Percentiles rank a stretch among this genome's conserved stretches.
These are phyloP conservation scores for Neophaeococcomyces mojaviensis DNA, from an alignment of 2,329 filamentous ascomycete species.

Conservation along the genomic window DNA sequence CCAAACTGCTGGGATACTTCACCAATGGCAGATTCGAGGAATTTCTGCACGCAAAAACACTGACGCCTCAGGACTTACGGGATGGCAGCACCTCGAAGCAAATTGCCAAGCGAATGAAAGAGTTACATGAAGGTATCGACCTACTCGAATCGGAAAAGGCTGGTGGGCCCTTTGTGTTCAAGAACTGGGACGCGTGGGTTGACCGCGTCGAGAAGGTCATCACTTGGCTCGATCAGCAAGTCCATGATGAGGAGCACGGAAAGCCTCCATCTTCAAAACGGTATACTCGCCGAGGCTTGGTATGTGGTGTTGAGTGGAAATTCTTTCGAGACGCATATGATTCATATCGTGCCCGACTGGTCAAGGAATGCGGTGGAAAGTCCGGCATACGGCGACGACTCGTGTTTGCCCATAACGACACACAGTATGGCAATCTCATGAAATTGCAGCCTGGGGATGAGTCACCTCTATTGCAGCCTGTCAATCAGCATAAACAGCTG, in stretches of 20 bases:
- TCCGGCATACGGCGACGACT: slow-evolving; percentile 64
- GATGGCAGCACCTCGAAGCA: slow-evolving; percentile 77
- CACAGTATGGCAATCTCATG: slow-evolving; percentile 96
- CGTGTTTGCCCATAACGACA: slow-evolving; percentile 97
- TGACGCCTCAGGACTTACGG: slow-evolving; percentile 69
- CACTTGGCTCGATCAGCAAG: slow-evolving; percentile 50
- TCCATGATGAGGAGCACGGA: slow-evolving; percentile 41
- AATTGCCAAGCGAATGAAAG: slow-evolving; percentile 95
- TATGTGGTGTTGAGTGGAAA: slow-evolving; percentile 79
- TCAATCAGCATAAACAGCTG: slow-evolving; percentile 91
- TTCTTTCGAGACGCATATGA: slow-evolving; percentile 67
- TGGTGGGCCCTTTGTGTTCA: slow-evolving; percentile 74
- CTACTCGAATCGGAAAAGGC: slow-evolving; percentile 70
- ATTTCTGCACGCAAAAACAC: slow-evolving; percentile 75
- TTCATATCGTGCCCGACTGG: slow-evolving; percentile 69
- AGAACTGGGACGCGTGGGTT: slow-evolving; percentile 92
- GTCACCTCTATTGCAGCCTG: slow-evolving; percentile 78
- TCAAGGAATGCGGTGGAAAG: slow-evolving; percentile 60
- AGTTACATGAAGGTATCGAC: slow-evolving; percentile 89
- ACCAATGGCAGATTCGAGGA: slow-evolving; percentile 93
- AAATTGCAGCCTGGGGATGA: slow-evolving; percentile 62
- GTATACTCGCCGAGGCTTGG: slow-evolving; percentile 50
- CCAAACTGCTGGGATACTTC: slow-evolving; percentile 83
- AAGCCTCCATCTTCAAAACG: slow-evolving; percentile 8
- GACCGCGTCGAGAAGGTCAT: slow-evolving; percentile 50